Evolutionary conservation across 1,284 basidiomycete species (phyloP), one percentile per base, ranked within the genome.

Genomic region (Inonotus hispidus): DNA sequence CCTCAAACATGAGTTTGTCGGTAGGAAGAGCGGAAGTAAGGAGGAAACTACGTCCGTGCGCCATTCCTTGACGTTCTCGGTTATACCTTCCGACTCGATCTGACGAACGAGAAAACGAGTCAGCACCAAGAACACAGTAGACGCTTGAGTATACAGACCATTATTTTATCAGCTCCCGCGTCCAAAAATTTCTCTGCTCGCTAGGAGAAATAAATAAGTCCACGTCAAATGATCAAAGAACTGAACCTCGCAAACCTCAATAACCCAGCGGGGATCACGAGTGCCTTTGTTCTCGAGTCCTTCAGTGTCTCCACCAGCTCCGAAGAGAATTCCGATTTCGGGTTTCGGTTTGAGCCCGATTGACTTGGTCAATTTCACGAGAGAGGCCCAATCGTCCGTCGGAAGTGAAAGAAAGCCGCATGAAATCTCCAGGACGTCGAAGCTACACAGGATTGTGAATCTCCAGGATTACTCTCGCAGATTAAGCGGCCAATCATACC

Each of bases 1-100:
- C 77, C 66, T 78, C 75, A 65, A 79, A 77, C 78, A 79, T 80
- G 62, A 80, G 73, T 63, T 77, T 76, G 41, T 77, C 74, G 35
- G 72, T 71, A 2, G 77, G 77, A 3, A 80, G 71, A 6, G 71
- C 71, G 52, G 72, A 72, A 32, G 74, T 76, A 35, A 80, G 74
- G 73, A 72, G 16, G 76, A 77, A 55, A 80, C 78, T 43, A 75
- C 75, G 66, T 79, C 78, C 41, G 75, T 79, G 8, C 75, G 71
- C 74, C 74, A 77, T 23, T 63, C 67, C 46, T 70, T 69, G 27
- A 80, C 77, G 66, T 80, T 80, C 68, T 79, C 79, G 0, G 77
- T 80, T 60, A 80, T 79, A 13, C 77, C 77, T 58, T 79, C 77
- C 63, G 74, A 76, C 65, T 79, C 78, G 50, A 79, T 80, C 77